Conservation (phyloP, 768 basidiomycete species). For the Lepiota brunneoincarnata region DNA sequence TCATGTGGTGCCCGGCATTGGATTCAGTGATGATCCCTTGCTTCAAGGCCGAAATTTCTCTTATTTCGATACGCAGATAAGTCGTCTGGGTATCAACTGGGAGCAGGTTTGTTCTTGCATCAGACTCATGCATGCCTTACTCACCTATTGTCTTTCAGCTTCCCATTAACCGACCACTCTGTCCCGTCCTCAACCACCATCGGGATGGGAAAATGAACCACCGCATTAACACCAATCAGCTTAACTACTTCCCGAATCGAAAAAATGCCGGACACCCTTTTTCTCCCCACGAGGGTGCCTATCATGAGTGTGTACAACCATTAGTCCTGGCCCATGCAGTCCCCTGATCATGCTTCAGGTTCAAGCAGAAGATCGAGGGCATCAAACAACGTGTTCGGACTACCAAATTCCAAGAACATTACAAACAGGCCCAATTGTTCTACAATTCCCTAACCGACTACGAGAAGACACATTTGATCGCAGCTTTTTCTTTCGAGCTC, state of each 20-base stretch:
- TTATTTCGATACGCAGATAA: constrained; percentile 84
- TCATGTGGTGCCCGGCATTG: constrained; percentile 66
- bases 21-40: constrained; percentile 74
- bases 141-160: constrained; percentile 40
- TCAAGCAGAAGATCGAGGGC: constrained; percentile 46
- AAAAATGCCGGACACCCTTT: constrained; percentile 47
- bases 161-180: constrained; percentile 80
- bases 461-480: constrained; percentile 71
- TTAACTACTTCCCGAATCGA: constrained; percentile 88
- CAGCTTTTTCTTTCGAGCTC: constrained; percentile 79
- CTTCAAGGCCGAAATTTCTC: constrained; percentile 86
- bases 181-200: constrained; percentile 69
- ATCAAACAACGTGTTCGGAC: constrained; percentile 63
- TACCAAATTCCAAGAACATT: constrained; percentile 77
- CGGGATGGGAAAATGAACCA: constrained; percentile 60
- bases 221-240: constrained; percentile 50
- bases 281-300: constrained; percentile 51
- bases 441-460: constrained; percentile 71
- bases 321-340: not conserved
- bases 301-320: constrained; percentile 42
- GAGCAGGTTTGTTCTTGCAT: constrained; percentile 42
- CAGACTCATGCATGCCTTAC: not conserved
- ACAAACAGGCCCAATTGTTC: constrained; percentile 74
- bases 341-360: constrained; percentile 29
- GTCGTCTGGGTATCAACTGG: constrained; percentile 80